Conservation (phyloP, 225 moss, liverwort and hornwort genomes). For the Sphagnum tenellum region DNA sequence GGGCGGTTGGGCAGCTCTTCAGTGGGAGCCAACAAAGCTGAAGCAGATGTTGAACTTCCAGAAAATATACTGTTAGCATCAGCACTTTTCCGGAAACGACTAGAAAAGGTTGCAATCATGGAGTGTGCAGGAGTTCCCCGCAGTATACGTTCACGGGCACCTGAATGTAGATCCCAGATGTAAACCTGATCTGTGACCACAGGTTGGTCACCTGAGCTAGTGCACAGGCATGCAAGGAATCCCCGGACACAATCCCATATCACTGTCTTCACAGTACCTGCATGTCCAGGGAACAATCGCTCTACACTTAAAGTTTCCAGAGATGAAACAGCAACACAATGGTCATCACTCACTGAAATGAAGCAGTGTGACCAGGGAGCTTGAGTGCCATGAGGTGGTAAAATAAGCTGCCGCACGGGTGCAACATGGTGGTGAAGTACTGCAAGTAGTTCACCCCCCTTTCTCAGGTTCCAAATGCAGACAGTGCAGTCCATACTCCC, state of each 20-base stretch:
- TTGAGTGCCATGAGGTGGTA: constrained; percentile 8
- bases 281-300: constrained; percentile 10
- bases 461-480: constrained; percentile 7
- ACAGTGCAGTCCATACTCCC: constrained; percentile 10
- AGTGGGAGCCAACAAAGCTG: constrained; percentile 6
- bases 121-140: constrained; percentile 9
- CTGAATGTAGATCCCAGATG: constrained; percentile 11
- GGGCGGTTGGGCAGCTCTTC: constrained; percentile 1
- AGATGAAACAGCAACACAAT: constrained; percentile 9
- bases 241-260: constrained; percentile 6
- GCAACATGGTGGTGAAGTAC: constrained; percentile 11
- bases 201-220: neutral
- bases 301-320: constrained; percentile 7
- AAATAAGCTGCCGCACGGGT: constrained; percentile 5
- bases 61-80: constrained; percentile 5
- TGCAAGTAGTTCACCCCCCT: constrained; percentile 3
- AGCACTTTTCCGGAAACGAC: constrained; percentile 2
- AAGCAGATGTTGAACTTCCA: constrained; percentile 9
- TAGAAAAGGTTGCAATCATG: constrained; percentile 3
- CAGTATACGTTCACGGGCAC: constrained; percentile 9
- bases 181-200: neutral
- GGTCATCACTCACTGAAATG: constrained; percentile 8
- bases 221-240: constrained; percentile 3
- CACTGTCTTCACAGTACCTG: neutral
- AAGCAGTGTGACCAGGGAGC: constrained; percentile 8